Base-by-base conservation (phyloP, 2,329 filamentous ascomycete species). In the Xylaria sp. region DNA sequence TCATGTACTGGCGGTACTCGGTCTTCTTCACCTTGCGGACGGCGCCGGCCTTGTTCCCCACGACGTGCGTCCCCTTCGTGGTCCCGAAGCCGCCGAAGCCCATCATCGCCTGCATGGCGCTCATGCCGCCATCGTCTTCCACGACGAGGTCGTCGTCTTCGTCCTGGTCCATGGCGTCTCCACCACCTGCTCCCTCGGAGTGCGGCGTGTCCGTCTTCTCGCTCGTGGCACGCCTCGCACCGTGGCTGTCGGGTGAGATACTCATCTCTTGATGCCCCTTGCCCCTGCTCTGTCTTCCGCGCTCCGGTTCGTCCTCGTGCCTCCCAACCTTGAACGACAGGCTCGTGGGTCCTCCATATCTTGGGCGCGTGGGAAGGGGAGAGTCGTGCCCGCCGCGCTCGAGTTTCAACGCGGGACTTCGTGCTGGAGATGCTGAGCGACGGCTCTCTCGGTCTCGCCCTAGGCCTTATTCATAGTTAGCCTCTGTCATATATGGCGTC, bases 1-100 rank as follows among this genome's bases (percentile, higher is more conserved):
- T 94, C 86, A 99, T 99, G 74, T 99, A 99, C 82, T 99, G 94
- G 64, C 94, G 83, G 69, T 97, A 97, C 78, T 95, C 85, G 13
- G 88, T 90, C 84, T 91, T 92, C 85, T 96, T 97, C 76, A 94
- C 91, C 79, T 94, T 97, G 63, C 88, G 80, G 48, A 97, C 86
- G 0, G 80, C 91, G 50, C 90, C 92, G 39, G 88, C 85, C 68
- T 92, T 86, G 69, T 99, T 99, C 1, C 94, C 94, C 0, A 84
- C 81, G 1, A 99, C 87, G 69, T 97, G 95, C 50, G 89, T 91
- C 56, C 90, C 86, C 74, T 97, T 95, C 18, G 94, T 97, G 20
- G 85, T 87, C 53, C 86, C 87, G 74, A 97, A 99, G 1, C 82
- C 84, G 17, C 86, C 86, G 68, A 99, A 97, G 1, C 94, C 94